Conservation (phyloP, 2,329 filamentous ascomycete genomes). For the Pyricularia sp. region DNA sequence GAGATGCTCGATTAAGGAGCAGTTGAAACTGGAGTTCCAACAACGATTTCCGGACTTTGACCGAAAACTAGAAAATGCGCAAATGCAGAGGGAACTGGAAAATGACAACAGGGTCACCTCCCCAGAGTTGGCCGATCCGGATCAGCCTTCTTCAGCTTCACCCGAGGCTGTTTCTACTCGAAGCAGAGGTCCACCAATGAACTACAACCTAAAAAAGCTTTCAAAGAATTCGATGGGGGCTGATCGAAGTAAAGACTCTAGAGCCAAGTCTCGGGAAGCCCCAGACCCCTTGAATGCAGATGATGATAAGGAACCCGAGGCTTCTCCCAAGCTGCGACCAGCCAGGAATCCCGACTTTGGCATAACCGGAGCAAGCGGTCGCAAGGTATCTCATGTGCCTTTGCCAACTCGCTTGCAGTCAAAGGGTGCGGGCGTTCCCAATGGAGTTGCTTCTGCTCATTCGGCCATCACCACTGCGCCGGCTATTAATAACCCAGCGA, state of each 20-base stretch:
- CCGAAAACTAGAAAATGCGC: not conserved
- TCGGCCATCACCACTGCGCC: not conserved
- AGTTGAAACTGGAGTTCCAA: not conserved
- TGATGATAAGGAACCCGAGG: not conserved
- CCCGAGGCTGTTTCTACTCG: not conserved
- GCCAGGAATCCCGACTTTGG: not conserved
- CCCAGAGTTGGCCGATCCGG: not conserved
- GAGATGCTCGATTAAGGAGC: constrained; percentile 11
- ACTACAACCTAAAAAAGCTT: constrained; percentile 1
- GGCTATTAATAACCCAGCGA: not conserved
- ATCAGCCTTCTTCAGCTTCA: not conserved
- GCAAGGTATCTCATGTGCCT: not conserved
- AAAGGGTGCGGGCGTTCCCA: not conserved
- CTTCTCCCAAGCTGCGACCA: not conserved
- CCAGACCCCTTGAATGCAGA: not conserved
- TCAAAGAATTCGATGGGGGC: not conserved
- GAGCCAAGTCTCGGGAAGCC: not conserved
- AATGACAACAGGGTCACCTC: not conserved
- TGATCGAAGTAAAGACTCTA: not conserved
- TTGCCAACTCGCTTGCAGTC: not conserved
- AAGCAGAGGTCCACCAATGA: not conserved
- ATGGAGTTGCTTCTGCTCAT: not conserved
- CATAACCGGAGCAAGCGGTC: not conserved
- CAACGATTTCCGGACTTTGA: not conserved
- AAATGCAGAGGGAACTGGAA: not conserved